phyloP scores from a whole-genome alignment of 169 alveolate species.

The Plasmodium vinckei region DNA sequence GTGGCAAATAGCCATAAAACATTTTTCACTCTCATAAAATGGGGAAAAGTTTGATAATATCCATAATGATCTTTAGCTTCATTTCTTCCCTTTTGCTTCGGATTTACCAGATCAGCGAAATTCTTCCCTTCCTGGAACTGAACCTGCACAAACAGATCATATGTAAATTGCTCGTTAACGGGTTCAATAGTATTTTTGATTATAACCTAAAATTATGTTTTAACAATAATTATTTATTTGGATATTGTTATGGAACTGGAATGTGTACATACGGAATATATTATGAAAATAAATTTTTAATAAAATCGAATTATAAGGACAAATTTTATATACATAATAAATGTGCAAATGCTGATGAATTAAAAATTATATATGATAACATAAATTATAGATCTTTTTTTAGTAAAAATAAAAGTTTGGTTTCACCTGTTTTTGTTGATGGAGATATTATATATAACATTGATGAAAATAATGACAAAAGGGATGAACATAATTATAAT shows the following conservation, averaged over 20 bases:
- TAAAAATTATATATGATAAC: constrained; percentile 61
- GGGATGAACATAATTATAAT: not conserved
- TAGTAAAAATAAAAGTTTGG: constrained; percentile 50
- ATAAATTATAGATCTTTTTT: constrained; percentile 69
- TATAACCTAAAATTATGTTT: constrained; percentile 64
- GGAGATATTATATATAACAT: constrained; percentile 41
- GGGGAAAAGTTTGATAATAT: not conserved
- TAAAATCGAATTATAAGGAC: constrained; percentile 70
- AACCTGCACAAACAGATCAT: constrained; percentile 76
- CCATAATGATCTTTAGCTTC: no score
- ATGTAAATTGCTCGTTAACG: constrained; percentile 67
- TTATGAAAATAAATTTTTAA: constrained; percentile 59
- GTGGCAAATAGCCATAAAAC: not conserved
- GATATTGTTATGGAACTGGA: constrained; percentile 68
- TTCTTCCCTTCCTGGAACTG: constrained; percentile 74
- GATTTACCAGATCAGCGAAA: constrained; percentile 48
- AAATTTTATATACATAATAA: constrained; percentile 49
- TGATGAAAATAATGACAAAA: not conserved
- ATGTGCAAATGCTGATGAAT: constrained; percentile 14
- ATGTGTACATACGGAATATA: constrained; percentile 59
- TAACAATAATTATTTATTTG: constrained; percentile 53
- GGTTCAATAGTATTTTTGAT: constrained; percentile 67
- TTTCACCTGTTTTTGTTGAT: constrained; percentile 47
- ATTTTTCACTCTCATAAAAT: not conserved
- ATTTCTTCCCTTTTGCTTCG: not conserved